Base-by-base conservation (phyloP, 306 rosid genomes). In the Chamaecrista fasciculata region DNA sequence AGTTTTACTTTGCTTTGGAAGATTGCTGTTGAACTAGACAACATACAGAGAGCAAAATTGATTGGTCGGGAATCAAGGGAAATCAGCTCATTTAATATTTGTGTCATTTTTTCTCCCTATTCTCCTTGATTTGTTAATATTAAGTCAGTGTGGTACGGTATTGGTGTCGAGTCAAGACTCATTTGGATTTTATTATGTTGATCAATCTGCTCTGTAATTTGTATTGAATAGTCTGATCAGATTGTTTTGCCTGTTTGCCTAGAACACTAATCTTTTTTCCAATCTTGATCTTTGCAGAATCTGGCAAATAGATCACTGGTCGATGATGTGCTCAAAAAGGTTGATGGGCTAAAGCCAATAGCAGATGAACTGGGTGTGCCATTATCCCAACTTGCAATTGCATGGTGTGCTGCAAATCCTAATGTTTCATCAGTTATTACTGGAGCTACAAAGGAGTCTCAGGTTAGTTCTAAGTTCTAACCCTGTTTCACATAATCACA, bases 371-470 rank as follows among this genome's bases (percentile, higher is more conserved):
- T 94, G 24, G 95, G 92, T 3, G 97, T 91, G 75, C 91, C 97
- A 1, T 71, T 94, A 52, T 58, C 99, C 15, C 99, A 94, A 75
- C 95, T 94, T 57, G 86, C 96, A 46, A 91, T 94, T 75, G 97
- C 97, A 0, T 94, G 99, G 99, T 94, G 99, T 62, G 97, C 99
- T 37, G 80, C 95, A 10, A 94, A 94, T 85, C 99, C 97, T 46
- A 91, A 91, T 69, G 99, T 94, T 70, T 86, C 99, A 2, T 88
- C 97, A 3, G 99, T 94, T 60, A 94, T 94, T 25, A 85, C 95
- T 46, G 99, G 99, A 11, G 99, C 99, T 18, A 94, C 99, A 11
- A 94, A 90, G 76, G 99, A 94, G 72, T 86, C 96, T 76, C 99
- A 94, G 99, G 99, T 94, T 66, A 46, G 97, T 78, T 77, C 61